Percentiles rank a stretch among this genome's conserved stretches.
phyloP scores from a whole-genome alignment of 1,139 yeast genomes.

The Komagataea norvegica region DNA sequence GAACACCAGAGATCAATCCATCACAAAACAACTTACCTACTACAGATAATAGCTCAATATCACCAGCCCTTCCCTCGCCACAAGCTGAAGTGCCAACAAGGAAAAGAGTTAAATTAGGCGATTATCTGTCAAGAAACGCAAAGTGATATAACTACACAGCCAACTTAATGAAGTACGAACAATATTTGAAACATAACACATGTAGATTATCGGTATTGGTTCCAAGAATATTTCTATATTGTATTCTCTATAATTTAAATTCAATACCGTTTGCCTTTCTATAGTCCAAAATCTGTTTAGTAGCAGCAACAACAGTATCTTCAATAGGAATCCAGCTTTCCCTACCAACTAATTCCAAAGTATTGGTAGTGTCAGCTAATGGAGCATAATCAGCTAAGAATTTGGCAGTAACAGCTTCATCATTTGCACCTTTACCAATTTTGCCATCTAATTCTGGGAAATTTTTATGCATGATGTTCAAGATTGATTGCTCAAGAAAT shows the following conservation, averaged over 20 bases:
- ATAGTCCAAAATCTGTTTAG: slow-evolving; percentile 34
- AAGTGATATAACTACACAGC: background rate
- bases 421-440: slow-evolving; percentile 37
- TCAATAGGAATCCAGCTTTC: slow-evolving; percentile 33
- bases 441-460: slow-evolving; percentile 35
- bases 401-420: slow-evolving; percentile 24
- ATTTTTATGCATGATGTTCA: slow-evolving; percentile 33
- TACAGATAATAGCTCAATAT: no score
- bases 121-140: slow-evolving; percentile 7
- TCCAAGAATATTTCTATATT: no score
- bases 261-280: slow-evolving; percentile 2
- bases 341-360: slow-evolving; percentile 34
- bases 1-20: background rate
- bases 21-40: no score
- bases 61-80: background rate
- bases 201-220: no score
- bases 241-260: no score
- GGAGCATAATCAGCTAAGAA: slow-evolving; percentile 1
- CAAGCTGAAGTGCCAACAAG: background rate
- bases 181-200: background rate
- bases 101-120: slow-evolving; percentile 13
- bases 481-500: slow-evolving; percentile 25
- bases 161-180: background rate
- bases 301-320: slow-evolving; percentile 36
- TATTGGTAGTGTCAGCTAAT: slow-evolving; percentile 32